Evolutionary conservation across 352 stramenopile genomes (phyloP).

Genomic region (Thraustochytrium sp.): DNA sequence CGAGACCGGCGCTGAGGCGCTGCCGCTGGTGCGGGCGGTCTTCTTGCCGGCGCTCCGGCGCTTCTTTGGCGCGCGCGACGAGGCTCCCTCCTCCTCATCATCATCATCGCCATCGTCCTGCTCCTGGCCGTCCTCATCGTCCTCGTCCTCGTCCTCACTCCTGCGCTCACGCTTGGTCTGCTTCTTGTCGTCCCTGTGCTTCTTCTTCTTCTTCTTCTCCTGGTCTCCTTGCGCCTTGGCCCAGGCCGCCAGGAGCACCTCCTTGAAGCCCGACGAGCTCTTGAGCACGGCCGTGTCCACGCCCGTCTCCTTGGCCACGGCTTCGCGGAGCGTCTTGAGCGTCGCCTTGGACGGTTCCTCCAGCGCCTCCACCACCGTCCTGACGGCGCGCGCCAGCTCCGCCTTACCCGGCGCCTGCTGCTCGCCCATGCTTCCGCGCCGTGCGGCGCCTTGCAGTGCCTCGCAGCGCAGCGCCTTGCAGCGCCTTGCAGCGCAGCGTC

Average conservation of each 20-base stretch:
- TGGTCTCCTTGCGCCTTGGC: too few relatives aligned
- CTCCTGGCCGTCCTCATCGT: not conserved
- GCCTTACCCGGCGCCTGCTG: not conserved
- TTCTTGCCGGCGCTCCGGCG: not conserved
- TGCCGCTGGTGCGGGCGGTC: not conserved
- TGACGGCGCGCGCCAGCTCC: not conserved
- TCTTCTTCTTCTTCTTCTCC: not conserved
- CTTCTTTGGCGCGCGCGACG: too few relatives aligned
- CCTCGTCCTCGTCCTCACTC: not conserved
- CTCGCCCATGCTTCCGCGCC: too few relatives aligned
- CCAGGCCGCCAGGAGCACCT: not conserved
- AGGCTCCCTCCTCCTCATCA: not conserved
- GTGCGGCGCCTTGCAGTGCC: too few relatives aligned
- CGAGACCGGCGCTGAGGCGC: not conserved
- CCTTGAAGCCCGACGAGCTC: not conserved
- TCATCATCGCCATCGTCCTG: not conserved
- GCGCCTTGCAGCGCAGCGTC: too few relatives aligned
- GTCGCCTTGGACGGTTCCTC: not conserved
- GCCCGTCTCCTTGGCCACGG: not conserved
- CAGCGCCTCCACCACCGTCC: not conserved
- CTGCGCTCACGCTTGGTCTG: not conserved
- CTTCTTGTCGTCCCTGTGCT: too few relatives aligned
- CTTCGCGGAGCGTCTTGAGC: not conserved
- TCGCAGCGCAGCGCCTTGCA: too few relatives aligned
- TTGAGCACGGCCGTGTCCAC: not conserved